Base-by-base conservation (phyloP, 208 protist genomes). In the Spongospora subterranea region DNA sequence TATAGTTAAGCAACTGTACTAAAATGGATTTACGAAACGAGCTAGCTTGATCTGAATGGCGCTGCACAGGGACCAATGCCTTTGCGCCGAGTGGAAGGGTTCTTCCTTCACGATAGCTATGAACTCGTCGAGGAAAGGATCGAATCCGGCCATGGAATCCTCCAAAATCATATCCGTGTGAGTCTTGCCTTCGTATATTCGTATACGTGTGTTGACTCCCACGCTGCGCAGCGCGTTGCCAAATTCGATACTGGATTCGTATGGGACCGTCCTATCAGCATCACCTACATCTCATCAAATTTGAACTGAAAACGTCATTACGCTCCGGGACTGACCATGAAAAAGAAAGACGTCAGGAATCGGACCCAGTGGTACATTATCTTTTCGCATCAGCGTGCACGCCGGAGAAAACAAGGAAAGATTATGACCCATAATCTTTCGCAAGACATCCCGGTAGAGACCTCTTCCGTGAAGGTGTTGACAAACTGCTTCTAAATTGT, bases 151-250 rank as follows among this genome's bases (percentile, higher is more conserved):
- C 71, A 82, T 82, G 35, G 71, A 43, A 43, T 82, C 71, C n/a
- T 82, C 71, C 71, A 82, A n/a, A n/a, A 82, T 82, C 17, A 82
- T 6, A 43, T 82, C 71, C 13, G 71, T 82, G 71, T 82, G 71
- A 6, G 71, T 45, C n/a, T 82, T 82, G 35, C 71, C 71, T 43
- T 35, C 13, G 71, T 43, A 82, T 6, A 82, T 82, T 13, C 40
- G 71, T n/a, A 82, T 20, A 6, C 35, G 6, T 6, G n/a, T 13
- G 13, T 82, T 13, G 35, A 82, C 35, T 6, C 6, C 71, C 11
- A 43, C 71, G 6, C 71, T 35, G 6, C n/a, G 6, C n/a, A 82
- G n/a, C 17, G 71, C 71, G n/a, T 35, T 43, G 71, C 71, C 6
- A 43, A 82, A 82, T n/a, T 43, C 71, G 17, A 82, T 39, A 43